Conservation (phyloP, 208 protist genomes). For the Acanthamoeba sp. region DNA sequence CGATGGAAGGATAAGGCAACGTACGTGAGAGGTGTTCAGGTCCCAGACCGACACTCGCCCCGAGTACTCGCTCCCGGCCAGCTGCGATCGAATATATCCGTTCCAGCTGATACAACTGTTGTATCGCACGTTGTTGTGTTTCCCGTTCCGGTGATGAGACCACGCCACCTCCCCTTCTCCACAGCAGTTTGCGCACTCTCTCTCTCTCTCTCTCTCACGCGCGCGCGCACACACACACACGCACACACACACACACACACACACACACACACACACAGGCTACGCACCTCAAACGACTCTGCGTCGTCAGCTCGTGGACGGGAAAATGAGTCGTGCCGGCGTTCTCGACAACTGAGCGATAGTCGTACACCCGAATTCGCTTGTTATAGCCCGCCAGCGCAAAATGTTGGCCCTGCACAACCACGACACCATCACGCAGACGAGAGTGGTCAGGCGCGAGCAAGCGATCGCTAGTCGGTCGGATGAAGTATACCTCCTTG, state of each 20-base stretch:
- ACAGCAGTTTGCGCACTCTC: too few species aligned
- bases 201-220: too few species aligned
- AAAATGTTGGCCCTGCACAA: slow-evolving; percentile 48
- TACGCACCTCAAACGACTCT: slow-evolving; percentile 69
- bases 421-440: background rate
- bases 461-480: too few species aligned
- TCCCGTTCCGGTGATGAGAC: background rate
- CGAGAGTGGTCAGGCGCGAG: background rate
- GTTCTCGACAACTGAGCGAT: background rate
- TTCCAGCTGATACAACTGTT: slow-evolving; percentile 79
- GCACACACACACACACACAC: too few species aligned
- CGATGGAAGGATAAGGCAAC: background rate
- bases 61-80: slow-evolving; percentile 77
- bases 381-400: slow-evolving; percentile 66
- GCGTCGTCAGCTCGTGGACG: slow-evolving; percentile 70
- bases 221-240: too few species aligned
- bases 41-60: slow-evolving; percentile 81
- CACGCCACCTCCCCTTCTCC: background rate
- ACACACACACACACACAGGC: too few species aligned
- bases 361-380: slow-evolving; percentile 47
- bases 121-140: background rate
- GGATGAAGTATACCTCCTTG: slow-evolving; percentile 51
- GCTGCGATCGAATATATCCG: slow-evolving; percentile 77
- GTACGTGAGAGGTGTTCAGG: slow-evolving; percentile 24
- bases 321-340: slow-evolving; percentile 74